phyloP scores from a whole-genome alignment of 1,139 yeast species.

The Saccharomyces hybrid region DNA sequence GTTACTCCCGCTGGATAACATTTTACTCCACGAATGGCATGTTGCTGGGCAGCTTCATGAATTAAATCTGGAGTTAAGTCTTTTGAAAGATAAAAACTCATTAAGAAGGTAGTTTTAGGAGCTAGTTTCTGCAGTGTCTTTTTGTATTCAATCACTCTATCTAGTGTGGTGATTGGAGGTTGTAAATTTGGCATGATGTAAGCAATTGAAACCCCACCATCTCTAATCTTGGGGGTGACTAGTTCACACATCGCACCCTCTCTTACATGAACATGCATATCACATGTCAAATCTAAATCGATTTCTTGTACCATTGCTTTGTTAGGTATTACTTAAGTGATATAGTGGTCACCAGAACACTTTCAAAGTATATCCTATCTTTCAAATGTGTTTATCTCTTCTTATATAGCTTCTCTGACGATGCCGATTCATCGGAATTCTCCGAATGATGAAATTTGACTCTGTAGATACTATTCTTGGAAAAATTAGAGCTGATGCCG shows the following conservation, averaged over 20 bases:
- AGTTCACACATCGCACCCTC: constrained; percentile 89
- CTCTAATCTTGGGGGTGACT: constrained; percentile 80
- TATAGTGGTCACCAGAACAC: neutral
- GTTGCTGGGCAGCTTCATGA: constrained; percentile 63
- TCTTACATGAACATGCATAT: constrained; percentile 92
- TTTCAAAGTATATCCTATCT: neutral
- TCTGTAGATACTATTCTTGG: neutral
- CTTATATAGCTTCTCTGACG: neutral
- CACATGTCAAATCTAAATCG: constrained; percentile 79
- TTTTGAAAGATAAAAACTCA: constrained; percentile 77
- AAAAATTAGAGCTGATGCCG: neutral
- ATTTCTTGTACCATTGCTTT: constrained; percentile 20
- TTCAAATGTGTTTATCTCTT: neutral
- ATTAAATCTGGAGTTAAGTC: constrained; percentile 81
- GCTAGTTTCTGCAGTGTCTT: constrained; percentile 53
- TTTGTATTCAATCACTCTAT: constrained; percentile 65
- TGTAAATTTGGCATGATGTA: constrained; percentile 94
- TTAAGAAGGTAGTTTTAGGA: constrained; percentile 78
- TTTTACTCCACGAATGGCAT: constrained; percentile 76
- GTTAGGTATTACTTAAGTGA: neutral
- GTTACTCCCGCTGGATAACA: constrained; percentile 99
- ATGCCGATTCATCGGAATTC: neutral
- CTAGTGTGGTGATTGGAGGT: constrained; percentile 85
- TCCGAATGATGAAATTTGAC: neutral
- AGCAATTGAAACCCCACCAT: constrained; percentile 87